These are phyloP conservation scores for Pestalotiopsis sp. DNA, from an alignment of 2,329 filamentous ascomycete genomes.

Conservation along the genomic window DNA sequence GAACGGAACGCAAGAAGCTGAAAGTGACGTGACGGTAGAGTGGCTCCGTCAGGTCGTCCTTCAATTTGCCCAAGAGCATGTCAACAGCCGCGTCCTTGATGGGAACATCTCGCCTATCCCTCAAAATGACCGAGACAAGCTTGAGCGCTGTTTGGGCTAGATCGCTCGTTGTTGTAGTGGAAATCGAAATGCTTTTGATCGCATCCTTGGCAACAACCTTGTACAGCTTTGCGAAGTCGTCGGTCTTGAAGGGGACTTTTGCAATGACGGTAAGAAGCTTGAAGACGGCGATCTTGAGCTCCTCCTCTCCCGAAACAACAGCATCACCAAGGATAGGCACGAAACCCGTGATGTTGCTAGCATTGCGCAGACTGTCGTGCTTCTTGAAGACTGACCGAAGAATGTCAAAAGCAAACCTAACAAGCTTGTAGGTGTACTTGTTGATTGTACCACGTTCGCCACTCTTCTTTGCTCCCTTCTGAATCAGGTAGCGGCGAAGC, in stretches of 20 bases:
- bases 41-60: slow-evolving; percentile 89
- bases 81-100: slow-evolving; percentile 84
- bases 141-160: slow-evolving; percentile 88
- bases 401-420: slow-evolving; percentile 85
- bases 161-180: slow-evolving; percentile 79
- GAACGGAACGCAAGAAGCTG: slow-evolving; percentile 86
- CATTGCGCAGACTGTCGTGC: slow-evolving; percentile 77
- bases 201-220: slow-evolving; percentile 86
- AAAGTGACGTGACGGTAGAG: slow-evolving; percentile 92
- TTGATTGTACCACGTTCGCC: slow-evolving; percentile 72
- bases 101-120: slow-evolving; percentile 75
- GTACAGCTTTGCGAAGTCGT: slow-evolving; percentile 65
- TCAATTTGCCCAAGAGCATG: slow-evolving; percentile 78
- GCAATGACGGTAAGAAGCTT: slow-evolving; percentile 83
- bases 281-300: slow-evolving; percentile 87
- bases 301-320: slow-evolving; percentile 82
- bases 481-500: slow-evolving; percentile 76
- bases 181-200: slow-evolving; percentile 76
- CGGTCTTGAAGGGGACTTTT: slow-evolving; percentile 78
- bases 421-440: slow-evolving; percentile 84
- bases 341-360: slow-evolving; percentile 81
- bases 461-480: slow-evolving; percentile 76
- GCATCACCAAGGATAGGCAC: slow-evolving; percentile 88
- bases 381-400: slow-evolving; percentile 86
- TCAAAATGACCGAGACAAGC: slow-evolving; percentile 80